Evolutionary conservation across 441 rosid genomes (phyloP), one percentile per base, ranked within the genome.

Genomic region (Croton setiger): DNA sequence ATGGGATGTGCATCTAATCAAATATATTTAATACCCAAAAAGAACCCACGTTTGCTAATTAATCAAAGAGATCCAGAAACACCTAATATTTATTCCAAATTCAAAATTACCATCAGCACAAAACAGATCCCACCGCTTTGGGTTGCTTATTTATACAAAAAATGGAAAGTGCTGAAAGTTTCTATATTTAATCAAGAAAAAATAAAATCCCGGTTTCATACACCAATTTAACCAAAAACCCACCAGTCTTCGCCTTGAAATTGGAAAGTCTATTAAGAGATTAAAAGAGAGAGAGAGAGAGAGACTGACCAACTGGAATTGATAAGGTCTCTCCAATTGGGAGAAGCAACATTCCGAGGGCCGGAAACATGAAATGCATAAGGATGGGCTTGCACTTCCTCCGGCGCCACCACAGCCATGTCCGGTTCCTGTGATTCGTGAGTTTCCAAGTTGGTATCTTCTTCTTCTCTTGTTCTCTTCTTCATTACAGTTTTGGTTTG

Each of bases 241-340:
- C 69, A 3, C 69, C 13, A 37, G 21, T 37, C 15, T n/a, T 36
- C 21, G 36, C n/a, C 62, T 58, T 27, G 6, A 20, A 45, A 55
- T 53, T 13, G 27, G 23, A 17, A 8, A 49, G 58, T 11, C 55
- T 8, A 69, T 51, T 39, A 2, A 33, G 7, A 55, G 12, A 63
- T 1, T 4, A 53, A 33, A 27, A 33, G 7, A 6, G 55, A 27
- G 33, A 59, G 21, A 5, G 18, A 13, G 54, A 44, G 7, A 7
- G 11, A 49, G 3, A 78, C 87, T 64, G 41, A 94, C 99, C 98
- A 94, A 75, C 91, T 92, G 17, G 97, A 94, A 76, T 49, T 85
- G 70, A 92, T 83, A 68, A 92, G 91, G 66, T 94, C 99, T 83
- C 96, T 86, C 99, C 98, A 92, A 54, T 87, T 92, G 54, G 96